These are phyloP conservation scores for Babesia bovis DNA, from an alignment of 169 alveolate species.

Conservation along the genomic window DNA sequence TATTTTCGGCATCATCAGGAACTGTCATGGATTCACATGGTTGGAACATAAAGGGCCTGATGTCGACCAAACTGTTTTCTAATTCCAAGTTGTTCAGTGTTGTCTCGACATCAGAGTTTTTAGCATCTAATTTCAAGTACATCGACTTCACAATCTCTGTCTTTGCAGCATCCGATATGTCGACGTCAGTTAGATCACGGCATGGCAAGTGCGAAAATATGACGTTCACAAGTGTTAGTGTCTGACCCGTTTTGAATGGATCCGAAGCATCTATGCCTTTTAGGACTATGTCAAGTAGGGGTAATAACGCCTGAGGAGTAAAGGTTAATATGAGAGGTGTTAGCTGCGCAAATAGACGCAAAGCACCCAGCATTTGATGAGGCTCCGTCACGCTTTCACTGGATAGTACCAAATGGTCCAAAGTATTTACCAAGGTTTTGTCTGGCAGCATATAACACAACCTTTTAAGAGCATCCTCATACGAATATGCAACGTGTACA, in stretches of 20 bases:
- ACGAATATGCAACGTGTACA: constrained; percentile 28
- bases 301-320: constrained; percentile 42
- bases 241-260: constrained; percentile 59
- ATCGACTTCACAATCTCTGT: constrained; percentile 1
- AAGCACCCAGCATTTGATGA: constrained; percentile 40
- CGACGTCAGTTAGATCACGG: constrained; percentile 36
- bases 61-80: not conserved
- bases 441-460: constrained; percentile 51
- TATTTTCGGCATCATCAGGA: not conserved
- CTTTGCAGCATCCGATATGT: not conserved
- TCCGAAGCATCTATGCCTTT: constrained; percentile 59
- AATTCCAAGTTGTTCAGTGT: not conserved
- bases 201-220: constrained; percentile 50
- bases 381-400: constrained; percentile 53
- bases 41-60: not conserved
- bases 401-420: constrained; percentile 33
- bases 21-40: not conserved
- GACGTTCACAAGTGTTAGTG: constrained; percentile 50
- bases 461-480: constrained; percentile 50
- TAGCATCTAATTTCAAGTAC: not conserved
- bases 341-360: constrained; percentile 54
- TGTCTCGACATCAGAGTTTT: not conserved
- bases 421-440: not conserved
- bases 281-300: constrained; percentile 32
- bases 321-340: constrained; percentile 43